These are phyloP conservation scores for Aureobasidium sp. DNA, from an alignment of 2,329 filamentous ascomycete genomes.

Conservation along the genomic window DNA sequence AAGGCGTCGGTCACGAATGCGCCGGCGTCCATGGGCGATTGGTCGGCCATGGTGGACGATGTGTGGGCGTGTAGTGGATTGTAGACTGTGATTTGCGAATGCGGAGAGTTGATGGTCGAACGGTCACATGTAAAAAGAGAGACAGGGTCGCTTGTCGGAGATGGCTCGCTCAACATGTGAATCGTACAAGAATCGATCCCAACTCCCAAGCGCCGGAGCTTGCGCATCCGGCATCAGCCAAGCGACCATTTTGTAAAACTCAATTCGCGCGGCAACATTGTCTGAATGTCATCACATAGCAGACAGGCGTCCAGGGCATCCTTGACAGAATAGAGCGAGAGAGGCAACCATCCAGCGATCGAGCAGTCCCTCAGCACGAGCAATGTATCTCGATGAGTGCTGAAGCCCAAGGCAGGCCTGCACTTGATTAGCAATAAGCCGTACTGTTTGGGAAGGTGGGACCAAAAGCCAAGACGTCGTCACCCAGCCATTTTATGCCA, in stretches of 20 bases:
- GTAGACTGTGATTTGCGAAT: constrained; percentile 3
- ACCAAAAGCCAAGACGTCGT: background rate
- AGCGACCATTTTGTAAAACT: background rate
- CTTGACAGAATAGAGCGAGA: background rate
- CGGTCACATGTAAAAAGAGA: background rate
- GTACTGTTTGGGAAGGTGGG: background rate
- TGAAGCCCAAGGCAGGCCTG: too few relatives aligned
- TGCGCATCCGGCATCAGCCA: background rate
- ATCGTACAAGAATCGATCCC: background rate
- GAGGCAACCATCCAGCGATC: background rate
- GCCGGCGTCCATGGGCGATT: constrained; percentile 16
- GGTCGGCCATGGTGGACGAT: constrained; percentile 2
- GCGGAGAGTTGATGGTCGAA: background rate
- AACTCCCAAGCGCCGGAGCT: background rate
- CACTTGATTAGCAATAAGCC: background rate
- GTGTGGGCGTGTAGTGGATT: background rate
- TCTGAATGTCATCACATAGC: background rate
- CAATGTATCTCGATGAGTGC: background rate
- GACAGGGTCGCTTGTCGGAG: constrained; percentile 1
- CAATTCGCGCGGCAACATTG: background rate
- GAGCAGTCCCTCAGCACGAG: background rate
- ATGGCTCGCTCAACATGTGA: background rate
- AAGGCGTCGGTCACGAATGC: constrained; percentile 52
- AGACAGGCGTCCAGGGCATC: too few relatives aligned
- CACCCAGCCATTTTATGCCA: background rate